These are phyloP conservation scores for Pythium guiyangense DNA, from an alignment of 352 stramenopile species.

Conservation along the genomic window DNA sequence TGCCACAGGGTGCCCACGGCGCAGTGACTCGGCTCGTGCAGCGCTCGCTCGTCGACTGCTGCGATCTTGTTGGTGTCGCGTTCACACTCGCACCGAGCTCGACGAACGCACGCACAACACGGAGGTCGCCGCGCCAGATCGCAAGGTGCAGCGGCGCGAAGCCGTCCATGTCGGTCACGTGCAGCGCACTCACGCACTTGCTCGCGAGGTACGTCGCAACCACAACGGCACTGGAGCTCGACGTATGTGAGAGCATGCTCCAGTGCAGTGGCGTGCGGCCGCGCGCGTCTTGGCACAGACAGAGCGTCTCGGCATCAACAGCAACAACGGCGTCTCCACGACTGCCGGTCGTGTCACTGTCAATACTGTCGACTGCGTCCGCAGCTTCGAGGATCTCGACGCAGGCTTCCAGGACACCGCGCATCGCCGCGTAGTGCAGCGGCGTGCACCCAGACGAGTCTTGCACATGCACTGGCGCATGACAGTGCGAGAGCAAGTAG, in stretches of 20 bases:
- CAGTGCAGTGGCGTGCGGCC: conserved; percentile 54
- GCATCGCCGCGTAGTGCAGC: conserved; percentile 45
- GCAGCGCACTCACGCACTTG: conserved; percentile 24
- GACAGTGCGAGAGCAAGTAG: conserved; percentile 26
- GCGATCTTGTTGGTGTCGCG: background rate
- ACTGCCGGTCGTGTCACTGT: background rate
- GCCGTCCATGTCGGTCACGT: conserved; percentile 35
- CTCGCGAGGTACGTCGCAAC: conserved; percentile 25
- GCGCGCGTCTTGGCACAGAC: conserved; percentile 26
- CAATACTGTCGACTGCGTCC: background rate
- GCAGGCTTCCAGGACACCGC: conserved; percentile 37
- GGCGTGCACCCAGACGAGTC: conserved; percentile 38
- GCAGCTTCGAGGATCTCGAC: conserved; percentile 26
- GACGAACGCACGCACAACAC: conserved; percentile 39
- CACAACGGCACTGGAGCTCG: background rate
- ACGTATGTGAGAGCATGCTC: conserved; percentile 19
- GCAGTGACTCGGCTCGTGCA: conserved; percentile 16
- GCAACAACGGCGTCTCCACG: background rate
- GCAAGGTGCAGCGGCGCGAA: conserved; percentile 43
- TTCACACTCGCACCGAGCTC: conserved; percentile 35
- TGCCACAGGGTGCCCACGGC: conserved; percentile 39
- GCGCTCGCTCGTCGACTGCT: background rate
- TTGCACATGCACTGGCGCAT: conserved; percentile 7
- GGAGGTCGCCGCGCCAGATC: conserved; percentile 23
- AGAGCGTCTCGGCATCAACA: conserved; percentile 18